Conservation (phyloP, 2,329 filamentous ascomycete genomes). For the Fusarium burgessii region DNA sequence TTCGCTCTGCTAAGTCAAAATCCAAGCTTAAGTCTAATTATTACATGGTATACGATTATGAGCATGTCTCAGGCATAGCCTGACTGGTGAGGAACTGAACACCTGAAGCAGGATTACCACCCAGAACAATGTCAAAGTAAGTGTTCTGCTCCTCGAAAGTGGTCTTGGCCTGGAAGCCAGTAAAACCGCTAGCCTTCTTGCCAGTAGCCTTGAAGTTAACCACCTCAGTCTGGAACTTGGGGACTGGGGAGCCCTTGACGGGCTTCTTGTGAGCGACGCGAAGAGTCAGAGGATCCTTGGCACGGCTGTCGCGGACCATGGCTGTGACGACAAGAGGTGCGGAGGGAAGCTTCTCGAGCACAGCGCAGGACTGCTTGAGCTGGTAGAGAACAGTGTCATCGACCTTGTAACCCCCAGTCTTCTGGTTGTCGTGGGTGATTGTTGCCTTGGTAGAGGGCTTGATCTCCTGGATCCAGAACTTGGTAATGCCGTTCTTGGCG, state of each 20-base stretch:
- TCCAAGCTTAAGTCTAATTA: neutral
- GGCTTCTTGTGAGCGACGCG: neutral
- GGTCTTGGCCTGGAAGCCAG: conserved; percentile 13
- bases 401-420: conserved; percentile 44
- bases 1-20: neutral
- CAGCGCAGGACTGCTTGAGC: conserved; percentile 43
- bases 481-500: conserved; percentile 45
- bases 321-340: conserved; percentile 3
- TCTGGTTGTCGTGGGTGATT: conserved; percentile 44
- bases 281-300: conserved; percentile 19
- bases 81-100: neutral
- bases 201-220: conserved; percentile 31
- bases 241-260: neutral
- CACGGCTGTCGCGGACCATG: conserved; percentile 13
- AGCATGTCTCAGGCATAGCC: neutral
- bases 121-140: conserved; percentile 12
- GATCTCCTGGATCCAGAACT: conserved; percentile 48
- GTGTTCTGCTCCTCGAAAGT: neutral
- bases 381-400: conserved; percentile 47
- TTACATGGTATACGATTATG: neutral
- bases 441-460: conserved; percentile 40
- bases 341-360: fast-evolving
- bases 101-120: neutral
- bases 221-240: neutral
- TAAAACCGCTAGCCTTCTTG: conserved; percentile 18